Evolutionary conservation across 1,284 basidiomycete species (phyloP).

Genomic region (Malassezia japonica): DNA sequence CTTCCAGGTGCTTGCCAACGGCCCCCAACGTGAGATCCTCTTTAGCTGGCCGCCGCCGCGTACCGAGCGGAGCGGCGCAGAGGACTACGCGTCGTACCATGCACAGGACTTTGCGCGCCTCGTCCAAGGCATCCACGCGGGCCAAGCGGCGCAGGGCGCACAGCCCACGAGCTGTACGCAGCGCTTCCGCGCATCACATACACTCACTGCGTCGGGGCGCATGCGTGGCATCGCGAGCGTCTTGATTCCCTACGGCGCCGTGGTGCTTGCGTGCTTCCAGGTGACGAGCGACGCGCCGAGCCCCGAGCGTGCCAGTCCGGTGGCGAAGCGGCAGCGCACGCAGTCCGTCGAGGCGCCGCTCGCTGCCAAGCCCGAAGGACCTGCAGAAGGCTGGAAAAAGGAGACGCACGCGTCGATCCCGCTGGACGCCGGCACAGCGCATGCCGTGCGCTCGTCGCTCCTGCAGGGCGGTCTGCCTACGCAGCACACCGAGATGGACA

Average conservation of each 20-base stretch:
- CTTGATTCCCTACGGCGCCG: slow-evolving; percentile 80
- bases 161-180: slow-evolving; percentile 86
- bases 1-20: slow-evolving; percentile 66
- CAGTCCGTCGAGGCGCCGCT: too few species aligned
- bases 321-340: background rate
- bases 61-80: slow-evolving; percentile 17
- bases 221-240: slow-evolving; percentile 67
- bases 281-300: slow-evolving; percentile 29
- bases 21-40: slow-evolving; percentile 57
- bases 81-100: slow-evolving; percentile 56
- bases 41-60: slow-evolving; percentile 71
- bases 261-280: slow-evolving; percentile 51
- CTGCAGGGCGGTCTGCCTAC: background rate
- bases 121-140: slow-evolving; percentile 61
- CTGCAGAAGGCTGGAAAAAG: background rate
- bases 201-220: slow-evolving; percentile 56
- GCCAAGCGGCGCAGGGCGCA: slow-evolving; percentile 52
- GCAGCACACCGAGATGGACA: background rate
- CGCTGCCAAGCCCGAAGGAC: background rate
- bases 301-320: background rate
- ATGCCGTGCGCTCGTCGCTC: background rate
- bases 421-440: background rate
- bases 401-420: background rate
- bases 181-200: slow-evolving; percentile 74
- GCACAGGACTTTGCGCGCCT: slow-evolving; percentile 73